Evolutionary conservation across 2,329 filamentous ascomycete genomes (phyloP), one percentile per base, ranked within the genome.

Genomic region (Venturia asperata): DNA sequence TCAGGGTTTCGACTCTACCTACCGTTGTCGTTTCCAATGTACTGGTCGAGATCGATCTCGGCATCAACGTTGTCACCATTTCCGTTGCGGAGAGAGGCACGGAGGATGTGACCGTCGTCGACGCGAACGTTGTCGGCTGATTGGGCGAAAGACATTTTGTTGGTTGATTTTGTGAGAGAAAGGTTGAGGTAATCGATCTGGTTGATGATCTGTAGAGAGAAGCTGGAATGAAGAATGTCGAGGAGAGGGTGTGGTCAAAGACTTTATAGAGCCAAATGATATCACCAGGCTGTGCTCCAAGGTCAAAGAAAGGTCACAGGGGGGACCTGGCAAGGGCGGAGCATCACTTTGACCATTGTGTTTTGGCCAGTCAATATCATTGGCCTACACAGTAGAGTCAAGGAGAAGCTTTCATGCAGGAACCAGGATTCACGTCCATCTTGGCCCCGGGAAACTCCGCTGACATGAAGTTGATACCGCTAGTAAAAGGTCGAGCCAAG

Each of bases 21-120:
- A 81, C 82, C 83, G 66, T 84, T 70, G 62, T 78, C 68, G 75
- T 85, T 85, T 43, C 83, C 82, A 61, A 85, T 75, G 70, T 74
- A 70, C 2, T 75, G 61, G 74, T 85, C 79, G 66, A 85, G 78
- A 70, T 84, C 75, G 63, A 83, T 70, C 70, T 78, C 73, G 15
- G 77, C 70, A 30, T 84, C 78, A 34, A 77, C 69, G 63, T 71
- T 72, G 0, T 82, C 77, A 52, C 80, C 82, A 6, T 80, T 72
- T 3, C 66, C 74, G 62, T 76, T 76, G 19, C 66, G 70, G 61
- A 82, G 78, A 60, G 71, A 68, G 66, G 78, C 80, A 34, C 68
- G 73, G 66, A 85, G 82, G 69, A 81, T 78, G 72, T 80, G 77
- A 68, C 76, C 77, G 68, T 83, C 77, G 61, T 82, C 80, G 68